phyloP scores from a whole-genome alignment of 805 yeast genomes.

The Komagataella pastoris region DNA sequence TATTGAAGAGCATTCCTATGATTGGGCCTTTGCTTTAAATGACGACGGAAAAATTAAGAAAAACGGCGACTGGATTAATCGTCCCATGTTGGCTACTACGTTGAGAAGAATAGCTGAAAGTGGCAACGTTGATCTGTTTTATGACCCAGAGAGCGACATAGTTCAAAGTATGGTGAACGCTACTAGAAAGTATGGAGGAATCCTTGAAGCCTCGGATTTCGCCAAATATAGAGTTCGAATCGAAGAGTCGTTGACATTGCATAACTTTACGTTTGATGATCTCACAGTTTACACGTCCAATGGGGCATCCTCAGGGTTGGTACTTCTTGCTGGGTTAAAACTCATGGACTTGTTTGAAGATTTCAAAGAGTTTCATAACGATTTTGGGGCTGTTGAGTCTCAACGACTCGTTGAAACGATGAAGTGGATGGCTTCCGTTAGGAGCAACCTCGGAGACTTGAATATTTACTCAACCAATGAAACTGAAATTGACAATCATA shows the following conservation, averaged over 20 bases:
- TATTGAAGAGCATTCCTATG: constrained; percentile 17
- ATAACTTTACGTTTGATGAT: constrained; percentile 13
- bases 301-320: constrained; percentile 80
- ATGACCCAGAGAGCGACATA: constrained; percentile 71
- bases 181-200: constrained; percentile 48
- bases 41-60: constrained; percentile 18
- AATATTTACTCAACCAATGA: constrained; percentile 13
- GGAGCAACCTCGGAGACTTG: constrained; percentile 76
- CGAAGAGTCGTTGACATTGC: constrained; percentile 28
- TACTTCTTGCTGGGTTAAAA: constrained; percentile 61
- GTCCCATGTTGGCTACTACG: constrained; percentile 56
- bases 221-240: constrained; percentile 39
- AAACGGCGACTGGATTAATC: constrained; percentile 45
- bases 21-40: constrained; percentile 46
- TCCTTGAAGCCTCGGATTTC: constrained; percentile 55
- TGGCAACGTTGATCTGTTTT: constrained; percentile 69
- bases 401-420: constrained; percentile 73
- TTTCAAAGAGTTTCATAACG: constrained; percentile 17
- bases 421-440: constrained; percentile 88
- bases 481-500: constrained; percentile 16
- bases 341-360: constrained; percentile 37
- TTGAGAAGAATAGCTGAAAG: constrained; percentile 55
- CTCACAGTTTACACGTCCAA: constrained; percentile 36
- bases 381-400: constrained; percentile 31
- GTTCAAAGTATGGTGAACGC: constrained; percentile 43